Evolutionary conservation across 495 filamentous ascomycete genomes (phyloP).

Genomic region (Parathielavia hyrcaniae): DNA sequence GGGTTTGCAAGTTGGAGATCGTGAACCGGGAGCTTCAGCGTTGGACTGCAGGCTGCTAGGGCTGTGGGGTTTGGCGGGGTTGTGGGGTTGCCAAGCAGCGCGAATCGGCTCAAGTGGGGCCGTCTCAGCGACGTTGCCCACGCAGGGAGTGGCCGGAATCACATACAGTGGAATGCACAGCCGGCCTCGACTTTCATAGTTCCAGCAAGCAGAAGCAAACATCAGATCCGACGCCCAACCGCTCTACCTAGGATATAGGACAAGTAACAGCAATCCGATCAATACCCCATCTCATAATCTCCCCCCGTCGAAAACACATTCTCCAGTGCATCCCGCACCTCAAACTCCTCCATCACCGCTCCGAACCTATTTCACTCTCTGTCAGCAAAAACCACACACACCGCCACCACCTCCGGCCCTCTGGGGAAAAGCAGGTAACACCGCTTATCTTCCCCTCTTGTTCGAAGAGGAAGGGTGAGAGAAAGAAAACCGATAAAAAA

Average conservation of each 20-base stretch:
- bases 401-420: too few species aligned
- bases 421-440: too few species aligned
- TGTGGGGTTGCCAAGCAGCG: constrained; percentile 11
- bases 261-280: constrained; percentile 5
- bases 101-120: neutral
- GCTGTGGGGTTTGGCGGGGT: constrained; percentile 15
- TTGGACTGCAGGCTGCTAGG: constrained; percentile 10
- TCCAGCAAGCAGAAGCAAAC: too few species aligned
- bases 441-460: neutral
- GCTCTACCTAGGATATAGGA: neutral
- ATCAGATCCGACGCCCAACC: too few species aligned
- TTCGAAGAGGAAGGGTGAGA: neutral
- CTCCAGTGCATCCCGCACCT: constrained; percentile 78
- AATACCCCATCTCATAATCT: constrained; percentile 40
- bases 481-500: neutral
- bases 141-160: neutral
- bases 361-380: constrained; percentile 53
- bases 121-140: neutral
- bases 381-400: neutral
- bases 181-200: neutral
- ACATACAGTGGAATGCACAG: neutral
- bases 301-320: constrained; percentile 60
- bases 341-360: constrained; percentile 84
- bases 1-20: neutral
- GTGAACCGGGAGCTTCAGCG: neutral